Evolutionary conservation across 257 asterid genomes (phyloP), one percentile per base, ranked within the genome.

Genomic region (Catharanthus roseus): DNA sequence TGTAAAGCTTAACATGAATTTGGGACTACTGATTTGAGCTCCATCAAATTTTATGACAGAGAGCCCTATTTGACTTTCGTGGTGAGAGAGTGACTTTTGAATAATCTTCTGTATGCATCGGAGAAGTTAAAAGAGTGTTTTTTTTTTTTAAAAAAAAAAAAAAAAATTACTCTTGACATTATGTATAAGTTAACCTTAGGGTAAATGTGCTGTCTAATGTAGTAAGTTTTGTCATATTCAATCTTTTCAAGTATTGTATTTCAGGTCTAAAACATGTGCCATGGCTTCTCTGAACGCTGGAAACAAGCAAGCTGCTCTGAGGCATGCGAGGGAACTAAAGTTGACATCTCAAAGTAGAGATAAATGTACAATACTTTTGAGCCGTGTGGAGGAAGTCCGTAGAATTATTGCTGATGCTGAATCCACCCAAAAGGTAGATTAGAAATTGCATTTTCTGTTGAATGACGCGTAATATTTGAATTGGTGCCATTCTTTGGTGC

Each of bases 381-480:
- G 87, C 74, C 87, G 88, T 64, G 96, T 92, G 77, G 93, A 88
- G 81, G 83, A 78, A 67, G 91, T 90, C 77, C 90, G 90, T 72
- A 85, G 83, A 71, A 82, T 80, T 70, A 85, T 90, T 69, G 72
- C 85, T 38, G 96, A 90, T 81, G 85, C 89, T 4, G 98, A 92
- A 77, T 89, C 96, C 76, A 84, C 95, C 36, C 87, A 82, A 79
- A 81, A 87, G 98, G 97, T 90, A n/a, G 77, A 78, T 71, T 45
- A n/a, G 29, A 28, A 28, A 19, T 6, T 26, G 38, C 28, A 45
- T 42, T 67, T 67, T 29, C 24, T 67, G 41, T 31, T 60, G 42
- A 42, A 45, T 45, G 53, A 12, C 6, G 23, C 23, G 8, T 64
- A 67, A 31, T 7, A 44, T 9, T 38, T 29, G 24, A 10, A 45